These are phyloP conservation scores for Mortierella alpina DNA, from an alignment of 192 early-diverging fungal species.

Conservation along the genomic window DNA sequence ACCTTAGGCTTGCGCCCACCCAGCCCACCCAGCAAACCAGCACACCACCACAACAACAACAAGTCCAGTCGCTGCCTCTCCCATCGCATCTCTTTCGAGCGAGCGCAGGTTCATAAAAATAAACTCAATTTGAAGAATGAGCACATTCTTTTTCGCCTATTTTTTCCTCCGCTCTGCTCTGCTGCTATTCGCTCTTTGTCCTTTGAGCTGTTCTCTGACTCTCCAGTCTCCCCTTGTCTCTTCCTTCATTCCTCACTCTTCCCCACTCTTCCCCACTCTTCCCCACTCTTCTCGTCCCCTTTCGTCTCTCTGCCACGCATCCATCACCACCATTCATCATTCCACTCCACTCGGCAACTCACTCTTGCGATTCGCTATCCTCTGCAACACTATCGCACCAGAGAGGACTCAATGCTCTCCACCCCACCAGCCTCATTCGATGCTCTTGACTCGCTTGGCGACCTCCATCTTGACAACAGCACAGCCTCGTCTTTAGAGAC, in stretches of 20 bases:
- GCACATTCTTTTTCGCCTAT: neutral
- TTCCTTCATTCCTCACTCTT: neutral
- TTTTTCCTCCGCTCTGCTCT: neutral
- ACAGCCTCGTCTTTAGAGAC: no score
- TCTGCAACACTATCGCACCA: neutral
- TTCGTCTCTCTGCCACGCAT: conserved; percentile 68
- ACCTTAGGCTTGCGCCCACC: no score
- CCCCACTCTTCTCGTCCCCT: conserved; percentile 49
- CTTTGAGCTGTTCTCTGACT: neutral
- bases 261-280: neutral
- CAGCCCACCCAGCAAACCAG: no score
- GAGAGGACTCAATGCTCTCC: neutral
- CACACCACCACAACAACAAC: no score
- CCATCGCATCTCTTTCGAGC: no score
- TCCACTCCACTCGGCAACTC: conserved; percentile 85
- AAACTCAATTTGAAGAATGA: no score
- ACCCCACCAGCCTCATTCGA: conserved; percentile 6
- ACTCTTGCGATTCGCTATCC: conserved; percentile 18
- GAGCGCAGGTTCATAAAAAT: no score
- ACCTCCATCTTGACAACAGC: neutral
- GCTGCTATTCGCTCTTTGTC: no score
- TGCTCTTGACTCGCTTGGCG: conserved; percentile 1
- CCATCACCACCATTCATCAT: conserved; percentile 59
- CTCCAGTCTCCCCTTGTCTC: neutral
- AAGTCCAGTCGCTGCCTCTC: no score